Conservation (phyloP, 768 basidiomycete species). For the Suillus clintonianus region DNA sequence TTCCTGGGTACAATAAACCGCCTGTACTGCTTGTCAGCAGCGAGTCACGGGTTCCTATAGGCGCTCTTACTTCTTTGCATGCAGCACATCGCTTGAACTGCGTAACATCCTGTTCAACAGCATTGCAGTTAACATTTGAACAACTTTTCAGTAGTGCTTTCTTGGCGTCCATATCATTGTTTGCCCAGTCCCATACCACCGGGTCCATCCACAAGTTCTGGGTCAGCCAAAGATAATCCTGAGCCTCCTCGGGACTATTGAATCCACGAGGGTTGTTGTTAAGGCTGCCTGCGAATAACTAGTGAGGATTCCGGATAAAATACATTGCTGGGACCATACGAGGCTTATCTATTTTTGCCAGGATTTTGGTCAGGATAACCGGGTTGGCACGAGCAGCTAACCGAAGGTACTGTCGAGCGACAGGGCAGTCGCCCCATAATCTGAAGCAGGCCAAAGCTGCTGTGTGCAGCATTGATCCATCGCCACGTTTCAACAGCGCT, state of each 20-base stretch:
- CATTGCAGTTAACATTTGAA: constrained; percentile 30
- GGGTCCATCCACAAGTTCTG: constrained; percentile 47
- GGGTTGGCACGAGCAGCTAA: constrained; percentile 37
- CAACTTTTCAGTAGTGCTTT: constrained; percentile 36
- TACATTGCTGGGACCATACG: constrained; percentile 24
- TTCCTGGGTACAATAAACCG: constrained; percentile 26
- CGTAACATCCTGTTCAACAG: constrained; percentile 33
- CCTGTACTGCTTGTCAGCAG: constrained; percentile 10
- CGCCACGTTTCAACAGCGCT: constrained; percentile 8
- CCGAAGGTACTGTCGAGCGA: constrained; percentile 41
- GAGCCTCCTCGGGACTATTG: constrained; percentile 46
- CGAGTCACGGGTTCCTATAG: not conserved
- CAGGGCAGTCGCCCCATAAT: constrained; percentile 38
- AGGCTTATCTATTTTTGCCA: constrained; percentile 38
- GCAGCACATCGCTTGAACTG: constrained; percentile 44
- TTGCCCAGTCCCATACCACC: constrained; percentile 46
- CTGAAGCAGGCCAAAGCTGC: constrained; percentile 45
- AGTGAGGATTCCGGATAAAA: not conserved
- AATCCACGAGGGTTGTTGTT: constrained; percentile 27
- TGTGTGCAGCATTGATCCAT: constrained; percentile 29
- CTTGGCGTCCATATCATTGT: constrained; percentile 35
- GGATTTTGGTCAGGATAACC: constrained; percentile 38
- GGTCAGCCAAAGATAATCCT: constrained; percentile 47
- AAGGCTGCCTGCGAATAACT: constrained; percentile 25
- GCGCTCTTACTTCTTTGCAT: constrained; percentile 31